Evolutionary conservation across 2,329 filamentous ascomycete species (phyloP), one percentile per base, ranked within the genome.

Genomic region (Xylariaceae sp.): DNA sequence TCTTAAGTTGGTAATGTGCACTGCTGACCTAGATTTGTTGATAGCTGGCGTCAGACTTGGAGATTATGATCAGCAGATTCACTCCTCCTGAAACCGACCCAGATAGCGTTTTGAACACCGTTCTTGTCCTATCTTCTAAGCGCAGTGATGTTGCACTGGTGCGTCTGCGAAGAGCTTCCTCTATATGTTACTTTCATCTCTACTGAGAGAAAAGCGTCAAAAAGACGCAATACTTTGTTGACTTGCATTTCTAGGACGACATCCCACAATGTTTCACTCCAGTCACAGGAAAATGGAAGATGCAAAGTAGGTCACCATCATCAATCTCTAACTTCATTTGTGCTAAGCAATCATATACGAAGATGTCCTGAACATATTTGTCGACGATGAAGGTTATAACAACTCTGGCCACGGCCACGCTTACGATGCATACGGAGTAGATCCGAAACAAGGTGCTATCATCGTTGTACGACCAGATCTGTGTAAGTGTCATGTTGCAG

Each of bases 391-490:
- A 47, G 76, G 73, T 57, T 78, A 80, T 58, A 75, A 79, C 51
- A 75, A 78, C 49, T 70, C 71, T 2, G 77, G 77, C 1, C 77
- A 82, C 49, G 80, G 80, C 0, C 71, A 79, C 40, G 77, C 76
- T 1, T 85, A 85, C 55, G 69, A 80, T 43, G 68, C 68, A 9
- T 81, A 82, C 39, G 79, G 79, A 0, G 67, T 85, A 11, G 70
- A 76, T 47, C 62, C 71, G 0, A 54, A 64, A 5, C 49, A 62
- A 31, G 77, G 78, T 0, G 75, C 72, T 0, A 53, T 82, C 5
- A 70, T 80, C 0, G 67, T 85, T 51, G 73, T 84, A 9, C 71
- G 82, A 12, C 82, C 82, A 1, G 82, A 85, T 68, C 81, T 84
- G 67, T 81, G 79, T 80, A 65, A 68, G 75, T 66, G 32, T 9